phyloP scores from a whole-genome alignment of 2,329 filamentous ascomycete species.

The Botryotinia narcissicola region DNA sequence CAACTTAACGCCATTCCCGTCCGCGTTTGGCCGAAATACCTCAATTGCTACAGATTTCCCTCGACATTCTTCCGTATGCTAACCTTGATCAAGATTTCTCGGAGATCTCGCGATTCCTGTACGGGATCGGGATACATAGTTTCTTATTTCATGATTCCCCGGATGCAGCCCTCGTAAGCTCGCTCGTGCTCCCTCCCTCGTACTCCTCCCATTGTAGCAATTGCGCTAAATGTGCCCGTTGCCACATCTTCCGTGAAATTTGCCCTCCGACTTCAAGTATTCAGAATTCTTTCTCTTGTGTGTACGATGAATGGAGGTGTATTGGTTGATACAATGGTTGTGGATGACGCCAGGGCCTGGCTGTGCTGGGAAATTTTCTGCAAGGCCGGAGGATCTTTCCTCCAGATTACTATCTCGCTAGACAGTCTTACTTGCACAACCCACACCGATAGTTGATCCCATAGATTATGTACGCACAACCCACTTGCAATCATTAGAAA shows the following conservation, averaged over 20 bases:
- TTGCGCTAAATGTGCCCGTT: conserved; percentile 1
- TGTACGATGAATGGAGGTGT: neutral
- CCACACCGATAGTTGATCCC: neutral
- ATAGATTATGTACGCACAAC: neutral
- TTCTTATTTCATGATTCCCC: neutral
- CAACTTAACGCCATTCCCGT: neutral
- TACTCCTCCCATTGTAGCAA: conserved; percentile 8
- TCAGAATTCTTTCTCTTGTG: neutral
- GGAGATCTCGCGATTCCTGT: neutral
- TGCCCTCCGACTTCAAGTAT: neutral
- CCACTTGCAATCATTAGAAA: neutral
- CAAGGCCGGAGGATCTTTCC: neutral
- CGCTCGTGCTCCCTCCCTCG: conserved; percentile 1
- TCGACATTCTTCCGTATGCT: neutral
- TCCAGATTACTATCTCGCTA: conserved; percentile 10
- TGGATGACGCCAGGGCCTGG: neutral
- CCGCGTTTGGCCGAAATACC: neutral
- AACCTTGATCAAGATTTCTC: neutral
- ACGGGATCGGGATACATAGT: neutral
- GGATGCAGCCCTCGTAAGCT: neutral
- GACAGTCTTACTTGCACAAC: neutral
- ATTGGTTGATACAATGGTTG: neutral
- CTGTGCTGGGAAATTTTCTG: neutral
- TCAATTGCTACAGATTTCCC: neutral
- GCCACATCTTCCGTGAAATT: neutral